Evolutionary conservation across 2,329 filamentous ascomycete species (phyloP), one percentile per base, ranked within the genome.

Genomic region (Nigrospora osmanthi): DNA sequence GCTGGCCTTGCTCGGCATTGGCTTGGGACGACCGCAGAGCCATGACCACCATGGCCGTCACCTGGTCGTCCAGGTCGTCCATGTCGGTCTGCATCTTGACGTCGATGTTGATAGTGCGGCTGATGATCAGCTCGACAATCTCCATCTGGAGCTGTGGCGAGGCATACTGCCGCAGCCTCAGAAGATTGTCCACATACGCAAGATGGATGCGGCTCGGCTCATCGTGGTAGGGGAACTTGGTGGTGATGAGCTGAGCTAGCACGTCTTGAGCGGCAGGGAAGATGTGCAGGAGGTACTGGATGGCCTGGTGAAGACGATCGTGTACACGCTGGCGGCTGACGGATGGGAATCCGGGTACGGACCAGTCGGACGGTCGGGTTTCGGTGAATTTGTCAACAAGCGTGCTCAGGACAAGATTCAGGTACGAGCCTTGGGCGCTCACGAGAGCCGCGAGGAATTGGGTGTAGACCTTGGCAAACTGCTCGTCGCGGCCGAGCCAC

Each of bases 21-120:
- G 63, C 63, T 19, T 65, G 55, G 31, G 65, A 58, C 42, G 61
- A 58, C 36, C 65, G 61, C 15, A 76, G 62, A 42, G 73, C 78
- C 59, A 74, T 72, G 42, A 87, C 74, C 15, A 91, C 78, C 43
- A 82, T 80, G 19, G 89, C 81, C 44, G 89, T 86, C 11, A 89
- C 75, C 45, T 94, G 87, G 51, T 97, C 91, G 50, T 96, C 91
- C 49, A 95, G 70, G 55, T 97, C 90, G 50, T 97, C 89, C 57
- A 97, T 71, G 57, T 97, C 90, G 41, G 90, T 79, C 65, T 96
- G 91, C 64, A 97, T 93, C 60, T 96, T 87, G 1, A 95, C 89
- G 60, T 98, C 93, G 47, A 97, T 87, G 65, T 93, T 93, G 57
- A 97, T 88, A 9, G 97, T 75, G 50, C 87, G 83, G 54, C 91